A percentile compares a stretch with the other conserved stretches of the same genome.
These are phyloP conservation scores for Metarhizium anisopliae DNA, from an alignment of 2,329 filamentous ascomycete genomes.

Conservation along the genomic window DNA sequence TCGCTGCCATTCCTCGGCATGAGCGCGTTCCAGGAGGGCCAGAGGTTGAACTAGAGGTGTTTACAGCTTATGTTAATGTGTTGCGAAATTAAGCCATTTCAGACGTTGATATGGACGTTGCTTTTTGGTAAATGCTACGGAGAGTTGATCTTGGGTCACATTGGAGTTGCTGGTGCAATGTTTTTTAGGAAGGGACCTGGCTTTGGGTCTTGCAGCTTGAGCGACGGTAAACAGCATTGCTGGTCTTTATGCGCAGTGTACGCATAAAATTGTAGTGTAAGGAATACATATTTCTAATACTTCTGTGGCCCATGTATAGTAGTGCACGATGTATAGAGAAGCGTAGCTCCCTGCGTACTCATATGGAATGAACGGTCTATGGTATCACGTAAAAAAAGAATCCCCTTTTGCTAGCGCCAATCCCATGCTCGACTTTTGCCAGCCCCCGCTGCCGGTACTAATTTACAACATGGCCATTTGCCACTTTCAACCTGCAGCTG, in stretches of 20 bases:
- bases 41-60: constrained; percentile 67
- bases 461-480: background rate
- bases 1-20: constrained; percentile 58
- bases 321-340: background rate
- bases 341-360: background rate
- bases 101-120: background rate
- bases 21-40: constrained; percentile 48
- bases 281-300: background rate
- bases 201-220: background rate
- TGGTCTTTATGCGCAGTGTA: background rate
- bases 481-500: constrained; percentile 19
- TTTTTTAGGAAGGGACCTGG: background rate
- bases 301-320: background rate
- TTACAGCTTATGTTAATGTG: constrained; percentile 68
- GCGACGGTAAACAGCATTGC: background rate
- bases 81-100: constrained; percentile 25
- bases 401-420: background rate
- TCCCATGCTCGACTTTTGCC: constrained; percentile 8
- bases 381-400: constrained; percentile 16
- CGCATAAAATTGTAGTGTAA: background rate
- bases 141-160: background rate
- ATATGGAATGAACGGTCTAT: constrained; percentile 8
- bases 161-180: background rate
- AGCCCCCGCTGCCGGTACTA: background rate
- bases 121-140: background rate